Evolutionary conservation across 2,329 filamentous ascomycete genomes (phyloP).

Genomic region (Ophiocordyceps camponoti-floridani): DNA sequence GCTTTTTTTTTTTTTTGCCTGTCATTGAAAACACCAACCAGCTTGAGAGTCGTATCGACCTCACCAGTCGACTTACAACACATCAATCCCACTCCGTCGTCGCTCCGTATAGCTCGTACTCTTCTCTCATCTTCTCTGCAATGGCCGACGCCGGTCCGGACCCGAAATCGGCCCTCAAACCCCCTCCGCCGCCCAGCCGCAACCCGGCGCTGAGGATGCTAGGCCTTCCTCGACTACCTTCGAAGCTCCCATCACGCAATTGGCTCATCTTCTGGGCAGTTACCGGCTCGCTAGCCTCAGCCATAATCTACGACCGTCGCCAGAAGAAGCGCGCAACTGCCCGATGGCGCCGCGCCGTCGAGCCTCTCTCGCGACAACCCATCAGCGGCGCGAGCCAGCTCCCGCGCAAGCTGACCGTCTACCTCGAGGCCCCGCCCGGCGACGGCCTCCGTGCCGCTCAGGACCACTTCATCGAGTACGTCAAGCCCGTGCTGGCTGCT

Average conservation of each 20-base stretch:
- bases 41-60: neutral
- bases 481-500: constrained; percentile 80
- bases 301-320: constrained; percentile 80
- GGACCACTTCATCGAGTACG: constrained; percentile 89
- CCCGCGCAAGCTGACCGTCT: constrained; percentile 72
- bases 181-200: constrained; percentile 35
- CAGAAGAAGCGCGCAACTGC: constrained; percentile 73
- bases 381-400: constrained; percentile 50
- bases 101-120: neutral
- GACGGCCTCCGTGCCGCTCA: constrained; percentile 73
- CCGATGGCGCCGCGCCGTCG: constrained; percentile 74
- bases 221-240: constrained; percentile 68
- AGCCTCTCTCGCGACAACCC: constrained; percentile 64
- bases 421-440: constrained; percentile 68
- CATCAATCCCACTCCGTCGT: neutral
- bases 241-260: constrained; percentile 81
- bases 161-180: constrained; percentile 12
- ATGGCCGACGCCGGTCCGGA: constrained; percentile 1
- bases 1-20: neutral
- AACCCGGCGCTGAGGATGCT: constrained; percentile 66
- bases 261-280: constrained; percentile 91
- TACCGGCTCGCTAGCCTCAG: constrained; percentile 57
- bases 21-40: neutral
- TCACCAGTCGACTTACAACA: neutral
- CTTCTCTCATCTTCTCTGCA: neutral